Evolutionary conservation across 768 basidiomycete species (phyloP).

Genomic region (Cubamyces lactineus): DNA sequence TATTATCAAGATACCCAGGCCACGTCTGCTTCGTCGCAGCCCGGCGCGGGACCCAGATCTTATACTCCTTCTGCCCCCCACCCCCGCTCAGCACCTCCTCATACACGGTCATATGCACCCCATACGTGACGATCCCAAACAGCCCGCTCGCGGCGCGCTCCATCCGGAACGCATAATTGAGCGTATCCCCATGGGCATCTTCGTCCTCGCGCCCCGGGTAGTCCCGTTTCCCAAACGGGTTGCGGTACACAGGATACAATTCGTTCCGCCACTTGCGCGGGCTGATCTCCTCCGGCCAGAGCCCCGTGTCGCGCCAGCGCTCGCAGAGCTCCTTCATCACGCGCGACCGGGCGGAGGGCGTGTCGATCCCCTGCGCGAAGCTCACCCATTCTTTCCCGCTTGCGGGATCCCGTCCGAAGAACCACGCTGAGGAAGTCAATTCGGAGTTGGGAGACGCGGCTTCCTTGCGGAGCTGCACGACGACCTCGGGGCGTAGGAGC

Average conservation of each 20-base stretch:
- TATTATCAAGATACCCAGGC: constrained; percentile 89
- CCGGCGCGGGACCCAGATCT: constrained; percentile 88
- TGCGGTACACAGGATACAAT: constrained; percentile 74
- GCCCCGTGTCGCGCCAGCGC: constrained; percentile 70
- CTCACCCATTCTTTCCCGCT: constrained; percentile 38
- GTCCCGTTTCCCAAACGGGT: constrained; percentile 67
- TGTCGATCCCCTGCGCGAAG: constrained; percentile 55
- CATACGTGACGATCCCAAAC: constrained; percentile 90
- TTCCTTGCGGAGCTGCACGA: constrained; percentile 57
- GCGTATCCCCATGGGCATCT: constrained; percentile 21
- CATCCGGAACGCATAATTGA: constrained; percentile 83
- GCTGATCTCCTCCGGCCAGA: constrained; percentile 69
- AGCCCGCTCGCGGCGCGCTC: constrained; percentile 88
- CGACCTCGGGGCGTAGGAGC: constrained; percentile 58
- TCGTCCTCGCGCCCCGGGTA: constrained; percentile 27
- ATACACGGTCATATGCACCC: constrained; percentile 88
- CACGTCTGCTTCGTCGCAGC: constrained; percentile 88
- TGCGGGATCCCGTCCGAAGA: constrained; percentile 21
- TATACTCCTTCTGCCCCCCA: constrained; percentile 38
- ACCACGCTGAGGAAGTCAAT: constrained; percentile 49
- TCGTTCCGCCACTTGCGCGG: constrained; percentile 86
- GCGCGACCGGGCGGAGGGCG: constrained; percentile 59
- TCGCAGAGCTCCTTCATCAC: constrained; percentile 70
- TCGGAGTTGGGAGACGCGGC: constrained; percentile 40
- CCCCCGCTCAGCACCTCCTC: constrained; percentile 47